Conservation (phyloP, 2,329 filamentous ascomycete species). For the Pestalotiopsis sp. region DNA sequence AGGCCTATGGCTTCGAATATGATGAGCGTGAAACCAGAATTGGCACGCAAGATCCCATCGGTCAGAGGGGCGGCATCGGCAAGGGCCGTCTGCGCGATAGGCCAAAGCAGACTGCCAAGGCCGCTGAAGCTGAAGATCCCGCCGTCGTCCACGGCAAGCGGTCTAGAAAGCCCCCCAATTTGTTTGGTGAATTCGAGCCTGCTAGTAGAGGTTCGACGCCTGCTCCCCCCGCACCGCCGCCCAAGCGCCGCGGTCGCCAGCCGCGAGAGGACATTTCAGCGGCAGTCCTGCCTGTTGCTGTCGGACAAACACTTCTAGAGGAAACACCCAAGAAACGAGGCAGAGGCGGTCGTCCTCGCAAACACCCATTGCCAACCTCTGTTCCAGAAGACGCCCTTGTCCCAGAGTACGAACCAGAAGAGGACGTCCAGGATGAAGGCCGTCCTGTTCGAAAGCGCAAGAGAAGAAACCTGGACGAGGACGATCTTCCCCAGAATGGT, state of each 20-base stretch:
- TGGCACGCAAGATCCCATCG: constrained; percentile 60
- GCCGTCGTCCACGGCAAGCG: constrained; percentile 54
- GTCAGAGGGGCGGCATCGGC: constrained; percentile 57
- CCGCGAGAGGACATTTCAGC: constrained; percentile 26
- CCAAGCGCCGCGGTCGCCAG: constrained; percentile 28
- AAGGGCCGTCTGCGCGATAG: constrained; percentile 60
- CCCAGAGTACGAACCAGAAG: constrained; percentile 15
- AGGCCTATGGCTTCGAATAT: constrained; percentile 63
- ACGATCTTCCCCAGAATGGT: constrained; percentile 12
- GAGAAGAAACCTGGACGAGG: constrained; percentile 15
- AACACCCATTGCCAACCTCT: constrained; percentile 26
- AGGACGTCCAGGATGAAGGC: constrained; percentile 11
- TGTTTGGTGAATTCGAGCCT: constrained; percentile 54
- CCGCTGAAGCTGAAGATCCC: constrained; percentile 54
- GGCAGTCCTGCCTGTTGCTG: constrained; percentile 1
- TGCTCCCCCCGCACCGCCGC: constrained; percentile 27
- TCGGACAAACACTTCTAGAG: constrained; percentile 20
- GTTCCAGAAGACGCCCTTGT: constrained; percentile 21
- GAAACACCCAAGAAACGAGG: constrained; percentile 32
- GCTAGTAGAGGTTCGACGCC: constrained; percentile 57
- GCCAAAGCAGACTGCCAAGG: constrained; percentile 59
- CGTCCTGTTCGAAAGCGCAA: constrained; percentile 16
- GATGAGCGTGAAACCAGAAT: constrained; percentile 60
- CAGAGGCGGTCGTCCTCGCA: constrained; percentile 33
- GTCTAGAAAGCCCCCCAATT: constrained; percentile 52